Percentiles rank a stretch among this genome's conserved stretches.
These are phyloP conservation scores for Knoxia roxburghii DNA, from an alignment of 257 asterid genomes.

Conservation along the genomic window DNA sequence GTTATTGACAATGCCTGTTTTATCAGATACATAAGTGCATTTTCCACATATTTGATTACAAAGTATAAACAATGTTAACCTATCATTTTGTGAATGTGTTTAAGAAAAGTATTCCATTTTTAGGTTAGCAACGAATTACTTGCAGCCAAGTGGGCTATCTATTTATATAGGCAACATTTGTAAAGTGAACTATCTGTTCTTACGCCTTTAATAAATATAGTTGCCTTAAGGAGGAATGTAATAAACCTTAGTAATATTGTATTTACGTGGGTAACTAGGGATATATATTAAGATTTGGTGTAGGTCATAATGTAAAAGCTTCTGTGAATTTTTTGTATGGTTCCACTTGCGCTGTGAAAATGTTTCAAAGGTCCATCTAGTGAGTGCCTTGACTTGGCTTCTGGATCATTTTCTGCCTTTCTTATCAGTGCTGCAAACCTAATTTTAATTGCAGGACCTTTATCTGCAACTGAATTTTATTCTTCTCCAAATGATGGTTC, in stretches of 20 bases:
- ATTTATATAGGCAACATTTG: neutral
- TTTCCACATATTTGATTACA: neutral
- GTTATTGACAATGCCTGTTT: neutral
- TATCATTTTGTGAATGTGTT: neutral
- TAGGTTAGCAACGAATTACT: neutral
- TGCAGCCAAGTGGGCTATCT: neutral
- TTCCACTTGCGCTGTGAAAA: neutral
- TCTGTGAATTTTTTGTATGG: neutral
- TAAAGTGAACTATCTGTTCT: neutral
- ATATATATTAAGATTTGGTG: neutral
- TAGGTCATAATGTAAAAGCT: neutral
- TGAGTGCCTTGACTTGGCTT: constrained; percentile 1
- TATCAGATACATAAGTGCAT: neutral
- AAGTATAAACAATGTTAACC: neutral
- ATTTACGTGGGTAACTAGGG: neutral
- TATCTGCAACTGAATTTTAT: constrained; percentile 47
- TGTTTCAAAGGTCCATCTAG: neutral
- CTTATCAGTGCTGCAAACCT: neutral
- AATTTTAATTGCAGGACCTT: constrained; percentile 57
- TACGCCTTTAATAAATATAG: neutral
- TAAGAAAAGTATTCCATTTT: too few species aligned
- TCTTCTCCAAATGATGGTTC: constrained; percentile 40
- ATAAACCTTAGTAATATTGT: neutral
- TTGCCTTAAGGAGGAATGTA: neutral
- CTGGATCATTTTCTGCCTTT: neutral